Evolutionary conservation across 2,329 filamentous ascomycete genomes (phyloP), one percentile per base, ranked within the genome.

Genomic region (Incumbomyces lentus): DNA sequence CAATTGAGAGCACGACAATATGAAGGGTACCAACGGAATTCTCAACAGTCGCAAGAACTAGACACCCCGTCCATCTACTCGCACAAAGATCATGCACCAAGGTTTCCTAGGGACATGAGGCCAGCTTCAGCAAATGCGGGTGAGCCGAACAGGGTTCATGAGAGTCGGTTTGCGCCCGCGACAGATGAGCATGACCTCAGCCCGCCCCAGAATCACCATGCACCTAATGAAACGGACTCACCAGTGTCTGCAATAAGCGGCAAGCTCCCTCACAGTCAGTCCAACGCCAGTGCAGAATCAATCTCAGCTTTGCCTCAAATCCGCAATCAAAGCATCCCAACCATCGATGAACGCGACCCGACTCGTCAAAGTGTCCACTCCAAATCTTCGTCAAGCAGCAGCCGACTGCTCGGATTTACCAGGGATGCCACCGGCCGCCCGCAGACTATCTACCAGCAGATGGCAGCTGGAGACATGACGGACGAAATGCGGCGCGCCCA

Each of bases 371-470:
- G 31, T 35, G 31, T 12, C 29, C 49, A 50, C 19, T 48, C 49
- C 31, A 44, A 48, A 26, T 37, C 35, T 18, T 50, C 49, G 4
- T 48, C 40, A 14, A 48, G 40, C 19, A 50, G 49, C 30, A 50
- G 49, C 22, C 48, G 40, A 30, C 26, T 44, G 10, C 46, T 50
- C 10, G 49, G 35, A 2, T 47, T 47, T 26, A 43, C 32, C 26
- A 39, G 48, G 22, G 48, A 50, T 32, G 19, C 26, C 22, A 37
- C 13, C 11, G 41, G 35, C 36, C 41, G 34, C 10, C 47, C 36
- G 2, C 47, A 45, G 30, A 45, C 41, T 2, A 49, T 48, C 19
- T 33, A 40, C 29, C 44, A 46, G 36, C 44, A 46, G 22, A 34
- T 32, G n/a, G 44, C 44, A 6, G 36, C 44, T 34, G 44, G 44